phyloP scores from a whole-genome alignment of 2,329 filamentous ascomycete species.

The Stenocarpella maydis region DNA sequence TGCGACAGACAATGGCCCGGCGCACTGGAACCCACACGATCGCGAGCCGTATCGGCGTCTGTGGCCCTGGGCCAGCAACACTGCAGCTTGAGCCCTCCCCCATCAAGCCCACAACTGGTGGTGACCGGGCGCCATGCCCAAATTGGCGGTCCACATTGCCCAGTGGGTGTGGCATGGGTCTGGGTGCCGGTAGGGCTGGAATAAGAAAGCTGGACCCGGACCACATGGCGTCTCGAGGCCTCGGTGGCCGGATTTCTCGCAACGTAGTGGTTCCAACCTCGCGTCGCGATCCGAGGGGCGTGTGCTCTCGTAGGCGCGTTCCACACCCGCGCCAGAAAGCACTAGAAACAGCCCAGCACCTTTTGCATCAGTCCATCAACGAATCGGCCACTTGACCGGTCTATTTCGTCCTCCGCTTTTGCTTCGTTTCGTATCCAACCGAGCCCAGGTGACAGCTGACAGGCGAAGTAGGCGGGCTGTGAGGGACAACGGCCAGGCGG shows the following conservation, averaged over 20 bases:
- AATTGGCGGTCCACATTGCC: slow-evolving; percentile 13
- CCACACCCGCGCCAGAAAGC: not conserved
- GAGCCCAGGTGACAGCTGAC: not conserved
- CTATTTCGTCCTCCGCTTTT: not conserved
- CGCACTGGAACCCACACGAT: not conserved
- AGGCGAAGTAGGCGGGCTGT: not conserved
- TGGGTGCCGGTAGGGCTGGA: slow-evolving; percentile 11
- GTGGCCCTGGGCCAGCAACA: too few species aligned
- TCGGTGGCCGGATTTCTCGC: not conserved
- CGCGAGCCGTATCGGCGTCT: not conserved
- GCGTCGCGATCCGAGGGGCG: not conserved
- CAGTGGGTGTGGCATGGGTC: not conserved
- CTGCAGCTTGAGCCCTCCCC: not conserved
- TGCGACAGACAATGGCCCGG: slow-evolving; percentile 10
- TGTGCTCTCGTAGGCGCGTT: not conserved
- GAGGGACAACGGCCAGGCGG: not conserved
- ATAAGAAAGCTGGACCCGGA: slow-evolving; percentile 3
- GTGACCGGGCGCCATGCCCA: not conserved
- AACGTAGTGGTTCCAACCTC: not conserved
- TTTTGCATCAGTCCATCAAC: not conserved
- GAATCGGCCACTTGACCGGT: slow-evolving; percentile 6
- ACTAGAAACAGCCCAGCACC: too few species aligned
- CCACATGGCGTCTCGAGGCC: slow-evolving; percentile 16
- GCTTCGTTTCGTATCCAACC: not conserved
- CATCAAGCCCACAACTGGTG: not conserved